Percentiles rank a stretch among this genome's conserved stretches.
Evolutionary conservation across 2,329 filamentous ascomycete species (phyloP).

Genomic region (Apiospora malaysiana): DNA sequence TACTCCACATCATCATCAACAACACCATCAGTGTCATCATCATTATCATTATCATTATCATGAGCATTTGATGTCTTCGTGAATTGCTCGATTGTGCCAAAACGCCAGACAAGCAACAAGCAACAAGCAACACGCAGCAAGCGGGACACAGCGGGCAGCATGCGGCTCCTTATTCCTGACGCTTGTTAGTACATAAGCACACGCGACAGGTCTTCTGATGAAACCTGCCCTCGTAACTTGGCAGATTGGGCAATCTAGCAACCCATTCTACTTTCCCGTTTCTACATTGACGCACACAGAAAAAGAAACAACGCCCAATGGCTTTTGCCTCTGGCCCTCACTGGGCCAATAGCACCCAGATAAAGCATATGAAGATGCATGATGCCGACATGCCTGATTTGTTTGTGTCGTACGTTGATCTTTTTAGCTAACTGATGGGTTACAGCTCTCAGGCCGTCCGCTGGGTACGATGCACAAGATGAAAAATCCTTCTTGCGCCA

Average conservation of each 20-base stretch:
- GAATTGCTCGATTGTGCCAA: neutral
- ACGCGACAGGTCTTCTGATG: neutral
- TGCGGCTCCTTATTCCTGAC: no score
- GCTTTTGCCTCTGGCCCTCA: neutral
- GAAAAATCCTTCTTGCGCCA: neutral
- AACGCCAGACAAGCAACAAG: neutral
- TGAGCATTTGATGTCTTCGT: neutral
- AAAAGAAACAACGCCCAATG: neutral
- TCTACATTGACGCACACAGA: neutral
- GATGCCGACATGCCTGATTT: neutral
- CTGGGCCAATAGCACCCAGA: neutral
- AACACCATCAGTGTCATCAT: neutral
- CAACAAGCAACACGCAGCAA: no score
- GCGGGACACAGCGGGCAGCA: neutral
- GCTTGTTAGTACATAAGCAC: no score
- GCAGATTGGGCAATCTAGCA: neutral
- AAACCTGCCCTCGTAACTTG: neutral
- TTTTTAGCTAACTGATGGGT: no score
- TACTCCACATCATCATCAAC: neutral
- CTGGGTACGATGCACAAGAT: neutral
- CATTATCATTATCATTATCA: neutral
- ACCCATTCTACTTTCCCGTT: neutral
- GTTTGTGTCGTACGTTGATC: neutral
- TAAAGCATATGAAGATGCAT: neutral
- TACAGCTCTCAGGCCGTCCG: neutral